Evolutionary conservation across 495 filamentous ascomycete genomes (phyloP), one percentile per base, ranked within the genome.

Genomic region (Apodospora peruviana): DNA sequence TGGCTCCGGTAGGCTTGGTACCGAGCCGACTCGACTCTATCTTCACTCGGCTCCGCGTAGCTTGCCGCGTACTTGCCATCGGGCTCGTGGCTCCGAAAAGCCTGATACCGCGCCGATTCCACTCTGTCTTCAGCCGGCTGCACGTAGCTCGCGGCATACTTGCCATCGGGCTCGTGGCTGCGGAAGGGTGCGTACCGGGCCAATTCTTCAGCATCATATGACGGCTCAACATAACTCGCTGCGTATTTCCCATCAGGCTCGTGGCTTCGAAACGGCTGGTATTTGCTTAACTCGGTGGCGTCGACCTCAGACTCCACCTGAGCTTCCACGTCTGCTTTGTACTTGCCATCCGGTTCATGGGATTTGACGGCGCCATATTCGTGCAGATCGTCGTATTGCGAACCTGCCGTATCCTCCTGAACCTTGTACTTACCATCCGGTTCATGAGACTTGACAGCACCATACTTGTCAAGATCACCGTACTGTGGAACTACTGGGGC

Each of bases 121-220:
- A 56, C 52, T 37, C 54, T 50, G 9, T 60, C 51, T 8, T 18
- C 32, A 17, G 22, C 16, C 5, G 25, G n/a, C 14, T 48, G 25
- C 3, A 32, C 48, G 9, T 51, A 29, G 29, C 58, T 53, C 16
- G 55, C 49, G 3, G 53, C 51, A 43, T 70, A 61, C 41, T 57
- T 61, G 10, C 57, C 57, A 20, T 62, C 56, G 3, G 63, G 63
- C 50, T 72, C 71, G 41, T 66, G 51, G 38, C 56, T 58, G 12
- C 59, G 59, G 35, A 69, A 62, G 5, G 69, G 54, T 10, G 50
- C 50, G 41, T 72, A 72, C 5, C 49, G 16, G 8, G 47, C 57
- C 17, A 69, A 35, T 20, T 67, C 64, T 7, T 45, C 51, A 0
- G 29, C 43, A 20, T 61, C 54, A 2, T 7, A 20, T 4, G 44